Evolutionary conservation across 2,329 filamentous ascomycete genomes (phyloP), one percentile per base, ranked within the genome.

Genomic region (Phialocephala subalpina): DNA sequence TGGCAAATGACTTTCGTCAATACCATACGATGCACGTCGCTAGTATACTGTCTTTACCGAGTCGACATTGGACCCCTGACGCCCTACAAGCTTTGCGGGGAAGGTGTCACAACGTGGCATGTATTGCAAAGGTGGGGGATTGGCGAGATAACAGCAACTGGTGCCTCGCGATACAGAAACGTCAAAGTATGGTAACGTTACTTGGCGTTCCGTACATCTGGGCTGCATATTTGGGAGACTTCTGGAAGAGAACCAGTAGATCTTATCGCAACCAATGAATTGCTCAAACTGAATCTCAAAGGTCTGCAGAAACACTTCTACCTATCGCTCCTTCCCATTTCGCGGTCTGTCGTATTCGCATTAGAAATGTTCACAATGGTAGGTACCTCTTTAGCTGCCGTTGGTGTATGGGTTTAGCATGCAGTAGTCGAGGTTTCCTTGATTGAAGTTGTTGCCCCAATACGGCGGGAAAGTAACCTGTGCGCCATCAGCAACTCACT

Each of bases 391-490:
- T 9, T 49, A 22, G n/a, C 45, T 49, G 9, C n/a, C 11, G 11
- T 6, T 14, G n/a, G 20, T 49, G 20, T 49, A 49, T 9, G 45
- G 45, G 9, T 49, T 49, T n/a, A 25, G 45, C 45, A 49, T 49
- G 14, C 45, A 49, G 20, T 49, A 49, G 45, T 49, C 45, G 45
- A 49, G 45, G 20, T 49, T 49, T 12, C 45, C 45, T 22, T 49
- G 45, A n/a, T 49, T 49, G 45, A 7, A 49, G n/a, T 49, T 49
- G n/a, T 49, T 49, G n/a, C n/a, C 45, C 45, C 45, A 49, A 25
- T 49, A 49, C 11, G 45, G 45, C n/a, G 45, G 45, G 45, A 49
- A 49, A 25, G 45, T 25, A 22, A 49, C 45, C 45, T 25, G 22
- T 22, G 11, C n/a, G n/a, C 12, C 12, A 25, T 25, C 20, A 49